These are phyloP conservation scores for Lentinus tigrinus DNA, from an alignment of 768 basidiomycete genomes.

Conservation along the genomic window DNA sequence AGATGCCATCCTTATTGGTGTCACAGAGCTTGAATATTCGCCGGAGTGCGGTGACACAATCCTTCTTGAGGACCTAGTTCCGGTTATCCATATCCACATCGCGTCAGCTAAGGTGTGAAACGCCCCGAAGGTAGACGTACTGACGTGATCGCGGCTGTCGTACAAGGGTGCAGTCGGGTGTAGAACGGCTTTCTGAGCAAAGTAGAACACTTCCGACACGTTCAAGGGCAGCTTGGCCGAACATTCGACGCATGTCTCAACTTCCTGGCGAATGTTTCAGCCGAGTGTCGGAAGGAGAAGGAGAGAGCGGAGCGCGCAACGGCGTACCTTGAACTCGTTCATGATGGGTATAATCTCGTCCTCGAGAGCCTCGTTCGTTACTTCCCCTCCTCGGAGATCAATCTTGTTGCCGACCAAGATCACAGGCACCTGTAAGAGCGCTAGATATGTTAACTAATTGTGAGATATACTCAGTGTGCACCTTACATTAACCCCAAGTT, in stretches of 20 bases:
- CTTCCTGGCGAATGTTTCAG: constrained; percentile 61
- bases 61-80: constrained; percentile 82
- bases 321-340: constrained; percentile 92
- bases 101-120: background rate
- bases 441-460: no score
- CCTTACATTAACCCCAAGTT: constrained; percentile 92
- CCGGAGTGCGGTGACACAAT: constrained; percentile 81
- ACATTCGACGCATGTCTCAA: constrained; percentile 96
- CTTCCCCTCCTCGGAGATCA: constrained; percentile 88
- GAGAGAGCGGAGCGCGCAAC: background rate
- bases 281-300: background rate
- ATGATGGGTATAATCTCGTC: constrained; percentile 96
- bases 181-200: constrained; percentile 95
- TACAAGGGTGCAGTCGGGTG: constrained; percentile 97
- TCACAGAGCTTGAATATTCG: constrained; percentile 98
- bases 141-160: constrained; percentile 91
- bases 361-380: constrained; percentile 91
- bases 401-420: constrained; percentile 99
- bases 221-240: constrained; percentile 90
- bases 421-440: constrained; percentile 72
- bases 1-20: constrained; percentile 87
- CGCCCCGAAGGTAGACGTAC: constrained; percentile 24
- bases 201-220: constrained; percentile 97
- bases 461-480: no score
- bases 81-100: constrained; percentile 9